These are phyloP conservation scores for Coemansia sp. DNA, from an alignment of 192 early-diverging fungal species.

Conservation along the genomic window DNA sequence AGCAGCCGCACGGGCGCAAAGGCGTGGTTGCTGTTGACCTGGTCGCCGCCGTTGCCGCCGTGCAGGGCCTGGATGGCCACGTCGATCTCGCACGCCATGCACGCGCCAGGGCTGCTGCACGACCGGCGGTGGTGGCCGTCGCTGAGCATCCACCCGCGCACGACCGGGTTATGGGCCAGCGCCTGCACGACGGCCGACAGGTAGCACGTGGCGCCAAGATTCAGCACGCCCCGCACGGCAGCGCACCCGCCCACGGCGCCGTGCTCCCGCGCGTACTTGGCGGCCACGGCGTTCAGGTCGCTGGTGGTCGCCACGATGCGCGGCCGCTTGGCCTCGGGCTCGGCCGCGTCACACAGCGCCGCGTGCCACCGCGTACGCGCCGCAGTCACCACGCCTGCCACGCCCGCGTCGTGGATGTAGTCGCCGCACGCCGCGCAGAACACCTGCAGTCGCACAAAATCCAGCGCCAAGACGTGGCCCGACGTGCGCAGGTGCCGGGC, in stretches of 20 bases:
- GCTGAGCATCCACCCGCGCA: slow-evolving; percentile 89
- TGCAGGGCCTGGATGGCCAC: slow-evolving; percentile 75
- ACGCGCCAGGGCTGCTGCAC: slow-evolving; percentile 34
- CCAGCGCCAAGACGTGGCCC: slow-evolving; percentile 65
- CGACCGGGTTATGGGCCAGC: slow-evolving; percentile 88
- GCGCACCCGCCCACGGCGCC: slow-evolving; percentile 38
- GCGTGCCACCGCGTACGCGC: slow-evolving; percentile 38
- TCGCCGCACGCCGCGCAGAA: slow-evolving; percentile 81
- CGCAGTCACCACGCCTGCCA: slow-evolving; percentile 56
- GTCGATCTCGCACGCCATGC: slow-evolving; percentile 96
- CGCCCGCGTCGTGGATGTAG: slow-evolving; percentile 81
- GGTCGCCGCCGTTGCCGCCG: not conserved
- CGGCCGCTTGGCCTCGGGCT: slow-evolving; percentile 37
- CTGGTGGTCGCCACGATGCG: slow-evolving; percentile 34
- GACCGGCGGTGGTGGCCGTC: slow-evolving; percentile 75
- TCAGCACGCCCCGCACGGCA: slow-evolving; percentile 85
- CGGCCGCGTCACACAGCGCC: slow-evolving; percentile 40
- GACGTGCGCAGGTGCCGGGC: slow-evolving; percentile 20
- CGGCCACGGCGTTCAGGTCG: slow-evolving; percentile 36
- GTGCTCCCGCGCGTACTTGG: slow-evolving; percentile 48
- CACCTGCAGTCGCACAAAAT: slow-evolving; percentile 67
- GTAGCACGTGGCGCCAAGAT: slow-evolving; percentile 96
- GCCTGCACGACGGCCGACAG: slow-evolving; percentile 94
- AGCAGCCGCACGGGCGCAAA: slow-evolving; percentile 85
- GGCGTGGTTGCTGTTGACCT: slow-evolving; percentile 46